Percentiles rank a stretch among this genome's conserved stretches.
Evolutionary conservation across 2,329 filamentous ascomycete species (phyloP).

Genomic region (Coniochaeta ligniaria): DNA sequence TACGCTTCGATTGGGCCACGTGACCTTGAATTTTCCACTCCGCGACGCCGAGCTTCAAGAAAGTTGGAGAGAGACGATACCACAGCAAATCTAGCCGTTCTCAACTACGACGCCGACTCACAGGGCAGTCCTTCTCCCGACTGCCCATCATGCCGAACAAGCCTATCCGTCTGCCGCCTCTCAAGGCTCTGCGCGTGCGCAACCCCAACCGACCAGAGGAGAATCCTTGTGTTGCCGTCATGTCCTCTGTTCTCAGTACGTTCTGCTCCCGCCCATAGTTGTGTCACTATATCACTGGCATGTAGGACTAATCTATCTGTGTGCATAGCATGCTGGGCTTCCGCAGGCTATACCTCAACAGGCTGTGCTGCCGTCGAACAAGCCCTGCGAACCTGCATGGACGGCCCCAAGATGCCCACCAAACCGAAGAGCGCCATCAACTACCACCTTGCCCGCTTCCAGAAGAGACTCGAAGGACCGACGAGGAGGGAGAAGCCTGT

Average conservation of each 20-base stretch:
- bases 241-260: conserved; percentile 49
- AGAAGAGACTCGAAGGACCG: conserved; percentile 55
- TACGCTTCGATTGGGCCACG: background rate
- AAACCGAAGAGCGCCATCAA: conserved; percentile 73
- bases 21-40: conserved; percentile 7
- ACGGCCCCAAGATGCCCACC: conserved; percentile 53
- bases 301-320: too few species aligned
- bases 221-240: conserved; percentile 48
- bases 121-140: background rate
- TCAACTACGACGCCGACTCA: background rate
- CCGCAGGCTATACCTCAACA: conserved; percentile 58
- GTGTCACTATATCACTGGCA: too few species aligned
- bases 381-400: conserved; percentile 67
- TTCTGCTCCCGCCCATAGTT: background rate
- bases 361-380: conserved; percentile 54
- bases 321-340: conserved; percentile 71
- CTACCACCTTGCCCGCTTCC: conserved; percentile 79
- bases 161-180: conserved; percentile 50
- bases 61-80: background rate
- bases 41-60: background rate
- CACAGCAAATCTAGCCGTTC: background rate
- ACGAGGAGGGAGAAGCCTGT: conserved; percentile 27
- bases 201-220: conserved; percentile 40
- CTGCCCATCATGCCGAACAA: conserved; percentile 21
- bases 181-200: conserved; percentile 47